Evolutionary conservation across 2,329 filamentous ascomycete species (phyloP).

Genomic region (Plenodomus lindquistii): DNA sequence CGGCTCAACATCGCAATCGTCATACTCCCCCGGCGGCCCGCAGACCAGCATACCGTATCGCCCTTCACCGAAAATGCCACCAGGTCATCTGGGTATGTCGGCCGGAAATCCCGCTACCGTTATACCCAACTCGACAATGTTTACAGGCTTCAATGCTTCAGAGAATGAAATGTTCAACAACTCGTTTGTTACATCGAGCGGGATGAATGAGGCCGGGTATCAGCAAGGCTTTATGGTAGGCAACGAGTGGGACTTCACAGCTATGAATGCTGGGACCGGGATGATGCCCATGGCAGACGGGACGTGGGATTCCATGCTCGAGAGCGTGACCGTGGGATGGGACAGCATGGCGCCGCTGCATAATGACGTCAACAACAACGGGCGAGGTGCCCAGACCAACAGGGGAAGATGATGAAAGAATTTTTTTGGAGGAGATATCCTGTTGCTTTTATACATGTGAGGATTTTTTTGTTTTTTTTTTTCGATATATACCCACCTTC

Average conservation of each 20-base stretch:
- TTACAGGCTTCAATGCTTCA: constrained; percentile 3
- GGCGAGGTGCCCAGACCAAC: too few species aligned
- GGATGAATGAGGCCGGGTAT: constrained; percentile 17
- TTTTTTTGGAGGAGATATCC: too few species aligned
- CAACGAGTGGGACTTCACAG: constrained; percentile 40
- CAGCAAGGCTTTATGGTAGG: constrained; percentile 25
- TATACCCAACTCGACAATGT: constrained; percentile 1
- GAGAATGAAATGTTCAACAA: constrained; percentile 10
- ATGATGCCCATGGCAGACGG: constrained; percentile 41
- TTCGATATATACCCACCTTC: neutral
- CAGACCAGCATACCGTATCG: constrained; percentile 35
- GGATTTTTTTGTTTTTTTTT: too few species aligned
- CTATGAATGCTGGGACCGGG: constrained; percentile 24
- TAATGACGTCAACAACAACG: neutral
- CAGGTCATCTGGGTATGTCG: neutral
- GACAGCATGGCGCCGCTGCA: constrained; percentile 8
- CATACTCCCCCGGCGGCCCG: constrained; percentile 37
- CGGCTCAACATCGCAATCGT: constrained; percentile 41
- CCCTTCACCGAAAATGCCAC: constrained; percentile 25
- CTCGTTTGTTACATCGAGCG: constrained; percentile 6
- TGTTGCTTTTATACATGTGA: too few species aligned
- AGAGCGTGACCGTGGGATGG: constrained; percentile 43
- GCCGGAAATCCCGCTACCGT: too few species aligned
- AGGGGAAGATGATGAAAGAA: neutral
- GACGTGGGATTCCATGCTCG: constrained; percentile 42